Evolutionary conservation across 2,329 filamentous ascomycete genomes (phyloP), one percentile per base, ranked within the genome.

Genomic region (Elsinoe necatrix): DNA sequence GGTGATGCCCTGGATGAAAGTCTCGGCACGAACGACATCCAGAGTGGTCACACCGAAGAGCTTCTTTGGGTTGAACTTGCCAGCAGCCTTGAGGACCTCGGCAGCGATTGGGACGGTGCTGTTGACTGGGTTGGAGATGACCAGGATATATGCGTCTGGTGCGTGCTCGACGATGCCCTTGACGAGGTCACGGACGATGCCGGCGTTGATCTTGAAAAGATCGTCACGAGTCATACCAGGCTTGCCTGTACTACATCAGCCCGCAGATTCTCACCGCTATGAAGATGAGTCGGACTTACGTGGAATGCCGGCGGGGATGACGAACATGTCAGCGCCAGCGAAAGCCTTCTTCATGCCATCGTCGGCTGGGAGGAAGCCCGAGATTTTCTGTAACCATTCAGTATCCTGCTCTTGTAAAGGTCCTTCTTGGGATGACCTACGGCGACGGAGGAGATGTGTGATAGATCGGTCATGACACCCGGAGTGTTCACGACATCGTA

Each of bases 41-140:
- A 98, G 86, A 51, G 93, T 97, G 70, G 93, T 98, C 71, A 98
- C 93, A 81, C 93, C 93, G 70, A 98, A 98, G 62, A 98, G 86
- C 73, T 87, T 90, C 82, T 93, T 87, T 65, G 93, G 80, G 80
- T 98, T 87, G 77, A 97, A 98, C 69, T 95, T 89, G 66, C 85
- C 85, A 72, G 90, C 90, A 66, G 82, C 80, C 84, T 96, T 97
- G 72, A 98, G 85, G 60, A 96, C 88, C 80, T 98, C 93, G 65
- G 91, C 93, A 62, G 93, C 88, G 69, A 98, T 96, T 62, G 93
- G 93, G 58, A 98, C 93, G 58, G 93, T 98, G 55, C 90, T 95
- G 85, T 98, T 98, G 75, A 98, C 93, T 59, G 93, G 93, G 83
- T 98, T 98, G 69, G 92, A 97, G 75, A 98, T 98, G 78, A 98